Base-by-base conservation (phyloP, 1,284 basidiomycete genomes). In the Boletus semigastroideus region DNA sequence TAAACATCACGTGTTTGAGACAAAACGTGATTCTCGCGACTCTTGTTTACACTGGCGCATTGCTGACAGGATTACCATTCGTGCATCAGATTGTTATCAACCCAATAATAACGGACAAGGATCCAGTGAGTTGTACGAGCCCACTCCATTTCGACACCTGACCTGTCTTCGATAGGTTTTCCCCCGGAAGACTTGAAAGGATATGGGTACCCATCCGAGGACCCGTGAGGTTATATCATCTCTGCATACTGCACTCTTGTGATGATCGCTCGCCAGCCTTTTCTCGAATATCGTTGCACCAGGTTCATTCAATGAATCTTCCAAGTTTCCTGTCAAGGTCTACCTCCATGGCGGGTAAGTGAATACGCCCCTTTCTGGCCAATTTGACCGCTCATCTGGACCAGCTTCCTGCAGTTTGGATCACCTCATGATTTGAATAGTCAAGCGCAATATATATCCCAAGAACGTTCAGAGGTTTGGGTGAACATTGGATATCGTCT, bases 331-430 rank as follows among this genome's bases (percentile, higher is more conserved):
- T 0, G 86, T 90, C 27, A 84, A 79, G 52, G 76, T 90, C 5
- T 90, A 88, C 67, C 80, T 90, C 37, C 87, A 90, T 52, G 87
- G 87, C 59, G 85, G 85, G 84, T 59, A 27, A 39, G 47, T 36
- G 13, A 22, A 42, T 28, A n/a, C 22, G 10, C 22, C 11, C 16
- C 5, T 46, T 11, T 30, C 34, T 17, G n/a, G n/a, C 11, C 2
- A 27, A 14, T 20, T 28, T 11, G 10, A 14, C 22, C 31, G n/a
- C 17, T 38, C 12, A 52, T 20, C 14, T 34, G n/a, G 0, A 31
- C 4, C 48, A 90, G 87, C 8, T 90, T 87, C 62, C 74, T 91
- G n/a, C 87, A 90, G 64, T 90, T 86, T 57, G 87, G 88, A 4
- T 87, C 84, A 27, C 86, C 82, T n/a, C 88, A 82, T 65, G 72